Evolutionary conservation across 805 yeast species (phyloP).

Genomic region (Lachancea dasiensis): DNA sequence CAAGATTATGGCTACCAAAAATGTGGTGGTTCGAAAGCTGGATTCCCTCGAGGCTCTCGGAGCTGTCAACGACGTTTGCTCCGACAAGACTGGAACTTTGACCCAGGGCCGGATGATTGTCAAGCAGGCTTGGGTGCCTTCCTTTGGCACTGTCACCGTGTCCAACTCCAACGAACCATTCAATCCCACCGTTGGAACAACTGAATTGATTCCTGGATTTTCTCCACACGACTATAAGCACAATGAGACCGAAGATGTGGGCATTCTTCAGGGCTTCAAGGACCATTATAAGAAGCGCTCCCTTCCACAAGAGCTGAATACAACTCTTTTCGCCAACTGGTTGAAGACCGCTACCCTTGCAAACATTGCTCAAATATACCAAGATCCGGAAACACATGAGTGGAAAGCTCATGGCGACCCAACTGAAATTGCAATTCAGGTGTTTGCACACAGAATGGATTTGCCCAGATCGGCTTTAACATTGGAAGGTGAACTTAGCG

Average conservation of each 20-base stretch:
- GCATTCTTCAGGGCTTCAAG: conserved; percentile 25
- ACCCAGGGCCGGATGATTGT: conserved; percentile 91
- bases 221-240: conserved; percentile 37
- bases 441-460: conserved; percentile 56
- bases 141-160: conserved; percentile 57
- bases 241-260: conserved; percentile 28
- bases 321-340: conserved; percentile 42
- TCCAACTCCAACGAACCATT: conserved; percentile 71
- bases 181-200: conserved; percentile 90
- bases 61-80: conserved; percentile 86
- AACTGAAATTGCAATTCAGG: conserved; percentile 84
- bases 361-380: conserved; percentile 64
- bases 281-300: conserved; percentile 13
- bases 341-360: conserved; percentile 66
- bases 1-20: conserved; percentile 87
- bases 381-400: conserved; percentile 37
- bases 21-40: conserved; percentile 87
- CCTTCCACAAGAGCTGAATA: conserved; percentile 17
- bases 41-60: conserved; percentile 95
- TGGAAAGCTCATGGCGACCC: conserved; percentile 90
- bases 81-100: conserved; percentile 87
- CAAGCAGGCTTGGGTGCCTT: conserved; percentile 75
- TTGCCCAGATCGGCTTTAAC: conserved; percentile 41
- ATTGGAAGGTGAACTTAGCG: conserved; percentile 30
- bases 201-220: conserved; percentile 70